phyloP scores from a whole-genome alignment of 805 yeast species.

The Wickerhamomyces alni region DNA sequence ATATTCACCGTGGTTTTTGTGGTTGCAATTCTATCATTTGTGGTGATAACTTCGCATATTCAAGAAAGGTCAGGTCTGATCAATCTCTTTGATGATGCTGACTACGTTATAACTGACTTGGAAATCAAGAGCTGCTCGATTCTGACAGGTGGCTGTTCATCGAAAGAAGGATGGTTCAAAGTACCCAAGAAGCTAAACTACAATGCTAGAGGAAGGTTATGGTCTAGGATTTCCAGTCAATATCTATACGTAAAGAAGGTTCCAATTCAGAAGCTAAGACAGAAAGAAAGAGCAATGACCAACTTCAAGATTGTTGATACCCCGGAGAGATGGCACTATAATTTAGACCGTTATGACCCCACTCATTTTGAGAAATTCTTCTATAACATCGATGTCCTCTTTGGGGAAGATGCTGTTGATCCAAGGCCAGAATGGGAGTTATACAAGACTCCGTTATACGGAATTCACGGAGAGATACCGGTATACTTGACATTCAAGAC shows the following conservation, averaged over 20 bases:
- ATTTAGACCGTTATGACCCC: slow-evolving; percentile 35
- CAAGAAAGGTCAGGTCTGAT: neutral
- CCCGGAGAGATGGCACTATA: slow-evolving; percentile 36
- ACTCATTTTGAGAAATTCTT: slow-evolving; percentile 9
- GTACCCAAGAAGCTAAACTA: slow-evolving; percentile 10
- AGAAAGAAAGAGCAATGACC: slow-evolving; percentile 3
- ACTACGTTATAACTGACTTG: slow-evolving; percentile 1
- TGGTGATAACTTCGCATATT: neutral
- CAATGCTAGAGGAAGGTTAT: slow-evolving; percentile 4
- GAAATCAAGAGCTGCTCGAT: slow-evolving; percentile 6
- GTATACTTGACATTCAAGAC: slow-evolving; percentile 20
- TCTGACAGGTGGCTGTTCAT: slow-evolving; percentile 1
- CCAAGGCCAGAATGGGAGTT: slow-evolving; percentile 69
- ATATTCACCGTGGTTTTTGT: neutral
- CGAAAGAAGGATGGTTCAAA: slow-evolving; percentile 7
- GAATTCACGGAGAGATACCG: slow-evolving; percentile 10
- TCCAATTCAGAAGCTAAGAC: neutral
- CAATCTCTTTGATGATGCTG: neutral
- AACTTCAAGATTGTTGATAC: slow-evolving; percentile 2
- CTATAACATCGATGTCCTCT: slow-evolving; percentile 51
- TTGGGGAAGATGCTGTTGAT: slow-evolving; percentile 67
- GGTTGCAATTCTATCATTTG: neutral
- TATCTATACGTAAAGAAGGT: slow-evolving; percentile 11
- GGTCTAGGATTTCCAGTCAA: slow-evolving; percentile 8
- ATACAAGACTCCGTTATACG: slow-evolving; percentile 6